Evolutionary conservation across 257 asterid genomes (phyloP).

Genomic region (Primulina huaijiensis): DNA sequence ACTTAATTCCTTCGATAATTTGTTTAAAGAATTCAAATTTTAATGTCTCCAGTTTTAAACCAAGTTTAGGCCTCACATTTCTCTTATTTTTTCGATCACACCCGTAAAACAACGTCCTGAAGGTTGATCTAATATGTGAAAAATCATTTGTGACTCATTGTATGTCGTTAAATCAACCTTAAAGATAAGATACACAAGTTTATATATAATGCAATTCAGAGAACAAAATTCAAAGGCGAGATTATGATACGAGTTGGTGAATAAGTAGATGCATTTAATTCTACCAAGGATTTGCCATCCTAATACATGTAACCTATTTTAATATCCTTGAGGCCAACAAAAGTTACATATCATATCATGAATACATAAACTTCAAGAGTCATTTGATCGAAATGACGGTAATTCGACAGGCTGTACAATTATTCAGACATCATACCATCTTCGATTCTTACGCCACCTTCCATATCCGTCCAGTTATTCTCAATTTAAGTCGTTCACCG

Average conservation of each 20-base stretch:
- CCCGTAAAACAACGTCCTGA: too few species aligned
- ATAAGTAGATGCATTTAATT: slow-evolving; percentile 2
- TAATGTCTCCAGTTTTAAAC: too few species aligned
- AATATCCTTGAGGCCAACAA: slow-evolving; percentile 24
- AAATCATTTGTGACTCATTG: too few species aligned
- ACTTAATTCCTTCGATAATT: too few species aligned
- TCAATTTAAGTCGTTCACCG: slow-evolving; percentile 64
- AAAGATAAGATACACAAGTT: not conserved
- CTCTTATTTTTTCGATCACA: too few species aligned
- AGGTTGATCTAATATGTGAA: too few species aligned
- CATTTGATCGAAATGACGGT: slow-evolving; percentile 11
- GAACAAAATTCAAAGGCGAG: not conserved
- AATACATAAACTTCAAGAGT: not conserved
- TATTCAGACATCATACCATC: slow-evolving; percentile 4
- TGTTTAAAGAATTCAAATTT: too few species aligned
- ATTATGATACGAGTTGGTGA: not conserved
- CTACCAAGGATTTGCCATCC: not conserved
- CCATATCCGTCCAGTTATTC: slow-evolving; percentile 83
- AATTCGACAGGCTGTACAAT: slow-evolving; percentile 25
- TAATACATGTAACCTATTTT: slow-evolving; percentile 23
- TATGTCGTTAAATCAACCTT: too few species aligned
- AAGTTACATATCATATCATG: slow-evolving; percentile 10
- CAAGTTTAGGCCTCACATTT: too few species aligned
- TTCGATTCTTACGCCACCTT: slow-evolving; percentile 38
- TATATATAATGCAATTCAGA: not conserved